Evolutionary conservation across 495 filamentous ascomycete species (phyloP), one percentile per base, ranked within the genome.

Genomic region (Talaromyces stipitatus): DNA sequence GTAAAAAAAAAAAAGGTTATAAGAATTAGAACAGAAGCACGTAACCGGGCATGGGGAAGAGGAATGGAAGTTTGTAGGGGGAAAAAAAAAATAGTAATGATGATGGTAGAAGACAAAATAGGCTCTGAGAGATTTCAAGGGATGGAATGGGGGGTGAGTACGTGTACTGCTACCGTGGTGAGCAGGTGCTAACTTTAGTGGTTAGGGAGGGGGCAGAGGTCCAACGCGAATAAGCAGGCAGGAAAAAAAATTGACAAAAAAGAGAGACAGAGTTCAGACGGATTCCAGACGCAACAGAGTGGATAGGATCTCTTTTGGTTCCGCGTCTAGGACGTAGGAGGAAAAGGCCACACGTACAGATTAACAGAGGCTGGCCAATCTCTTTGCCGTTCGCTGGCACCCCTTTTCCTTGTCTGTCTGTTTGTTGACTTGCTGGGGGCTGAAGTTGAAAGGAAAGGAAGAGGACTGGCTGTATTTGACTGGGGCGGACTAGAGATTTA

Each of bases 11-110:
- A 56, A 38, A 27, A 32, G 27, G 20, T 50, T 50, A 48, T 56
- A 48, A 32, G 45, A 52, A 60, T 36, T 18, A 58, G 38, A 48
- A 56, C 41, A 18, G 36, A 41, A 53, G 54, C 43, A 46, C 22
- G 46, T 56, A 33, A 29, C 14, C 53, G 54, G 50, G 58, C 38
- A 53, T 62, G 32, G 48, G 33, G 23, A 56, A 64, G 69, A 65
- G 63, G 60, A 24, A 24, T 48, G 45, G 14, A 48, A 26, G 24
- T 48, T 48, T 48, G 45, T 12, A 63, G 64, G 59, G 56, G 64
- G 65, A 64, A 62, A 51, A 61, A 57, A 54, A 56, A 63, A 59
- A 62, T 58, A 59, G 62, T 61, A 58, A 58, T 60, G 33, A 50
- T 27, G 56, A 59, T 51, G 27, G 50, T 51, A 55, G 20, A 53